Conservation (phyloP, 371 early-diverging fungal genomes). For the Mucor velutinosus region DNA sequence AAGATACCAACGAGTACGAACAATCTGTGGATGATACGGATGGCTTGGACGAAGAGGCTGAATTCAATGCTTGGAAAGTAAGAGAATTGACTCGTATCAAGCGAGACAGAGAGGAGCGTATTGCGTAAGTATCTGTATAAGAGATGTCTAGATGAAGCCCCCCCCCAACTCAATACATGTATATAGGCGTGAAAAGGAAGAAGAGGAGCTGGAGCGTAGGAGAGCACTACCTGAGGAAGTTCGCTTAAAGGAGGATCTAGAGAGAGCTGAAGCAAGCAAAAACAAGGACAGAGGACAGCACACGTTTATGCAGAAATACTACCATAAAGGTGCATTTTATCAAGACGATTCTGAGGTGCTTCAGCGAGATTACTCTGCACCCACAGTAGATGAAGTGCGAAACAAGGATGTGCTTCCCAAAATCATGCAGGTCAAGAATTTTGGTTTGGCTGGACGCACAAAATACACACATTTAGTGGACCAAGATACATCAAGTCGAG, state of each 20-base stretch:
- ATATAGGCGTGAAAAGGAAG: constrained; percentile 70
- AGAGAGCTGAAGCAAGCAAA: constrained; percentile 53
- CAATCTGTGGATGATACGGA: constrained; percentile 90
- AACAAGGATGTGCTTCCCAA: constrained; percentile 74
- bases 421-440: constrained; percentile 91
- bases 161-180: neutral
- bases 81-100: constrained; percentile 90
- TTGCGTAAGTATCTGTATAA: constrained; percentile 55
- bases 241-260: constrained; percentile 69
- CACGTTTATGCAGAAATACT: constrained; percentile 80
- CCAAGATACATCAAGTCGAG: constrained; percentile 74
- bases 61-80: constrained; percentile 91
- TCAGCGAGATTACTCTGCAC: constrained; percentile 70
- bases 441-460: constrained; percentile 84
- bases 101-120: constrained; percentile 81
- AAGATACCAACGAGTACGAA: constrained; percentile 31
- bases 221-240: constrained; percentile 84
- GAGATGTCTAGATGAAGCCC: neutral
- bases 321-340: constrained; percentile 89
- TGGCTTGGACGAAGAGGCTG: constrained; percentile 82
- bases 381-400: constrained; percentile 78
- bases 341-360: constrained; percentile 68
- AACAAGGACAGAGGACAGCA: constrained; percentile 54
- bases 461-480: constrained; percentile 87
- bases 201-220: constrained; percentile 79